Base-by-base conservation (phyloP, 371 early-diverging fungal genomes). In the Batrachochytrium dendrobatidis region DNA sequence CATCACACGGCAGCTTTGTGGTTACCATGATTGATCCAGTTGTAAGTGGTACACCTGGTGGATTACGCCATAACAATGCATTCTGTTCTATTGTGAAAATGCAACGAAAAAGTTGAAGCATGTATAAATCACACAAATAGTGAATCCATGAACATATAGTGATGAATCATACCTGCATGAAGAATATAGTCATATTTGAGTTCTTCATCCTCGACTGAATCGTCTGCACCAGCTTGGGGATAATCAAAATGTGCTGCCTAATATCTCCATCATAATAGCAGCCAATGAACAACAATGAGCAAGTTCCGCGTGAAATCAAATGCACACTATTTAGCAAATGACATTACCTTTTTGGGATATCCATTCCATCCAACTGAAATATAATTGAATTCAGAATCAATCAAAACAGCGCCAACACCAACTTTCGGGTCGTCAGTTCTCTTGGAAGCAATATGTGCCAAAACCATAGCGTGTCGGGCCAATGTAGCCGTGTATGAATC, bases 1-100 rank as follows among this genome's bases (percentile, higher is more conserved):
- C 72, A 46, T 72, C 72, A 53, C 72, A 72, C 2, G 72, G 72
- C 62, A 69, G 60, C 51, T 72, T 72, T 3, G 72, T 72, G 1
- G 64, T 55, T 0, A 72, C 65, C 6, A 64, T 50, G 20, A 34
- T 58, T 48, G 53, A 63, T 51, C 60, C 62, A 58, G 54, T 45
- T 26, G 43, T 33, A 22, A 62, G 49, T 1, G 53, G 60, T 12
- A 32, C 22, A 34, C 68, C 67, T 12, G 58, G 48, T 8, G 65
- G 67, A 39, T 65, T 68, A 17, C 69, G 34, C 69, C 69, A 69
- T 12, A 72, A 46, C 18, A 72, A 54, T 8, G 61, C 60, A 55
- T 72, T 72, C 63, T 69, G 69, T 46, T 69, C 69, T n/a, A n/a
- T n/a, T n/a, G n/a, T n/a, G n/a, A n/a, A n/a, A n/a, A n/a, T n/a